phyloP scores from a whole-genome alignment of 306 rosid species.

The Castanea crenata region DNA sequence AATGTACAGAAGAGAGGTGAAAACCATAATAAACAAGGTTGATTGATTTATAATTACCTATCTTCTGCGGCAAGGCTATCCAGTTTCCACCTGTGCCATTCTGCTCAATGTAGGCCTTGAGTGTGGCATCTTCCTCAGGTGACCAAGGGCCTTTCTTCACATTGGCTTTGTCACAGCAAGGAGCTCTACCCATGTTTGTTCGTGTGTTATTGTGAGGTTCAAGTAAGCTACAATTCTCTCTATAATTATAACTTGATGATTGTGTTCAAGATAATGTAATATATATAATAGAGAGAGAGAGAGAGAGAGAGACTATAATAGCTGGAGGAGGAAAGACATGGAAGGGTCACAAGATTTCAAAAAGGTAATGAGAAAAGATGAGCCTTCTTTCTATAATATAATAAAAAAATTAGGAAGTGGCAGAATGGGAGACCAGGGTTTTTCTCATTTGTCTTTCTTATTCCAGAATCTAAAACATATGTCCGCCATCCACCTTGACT shows the following conservation, averaged over 20 bases:
- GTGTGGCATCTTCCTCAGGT: conserved; percentile 94
- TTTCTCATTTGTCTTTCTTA: conserved; percentile 52
- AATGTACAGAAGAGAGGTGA: background rate
- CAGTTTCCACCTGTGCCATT: conserved; percentile 94
- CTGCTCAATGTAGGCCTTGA: conserved; percentile 81
- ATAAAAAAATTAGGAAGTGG: conserved; percentile 38
- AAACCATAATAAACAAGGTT: background rate
- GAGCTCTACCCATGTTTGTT: conserved; percentile 86
- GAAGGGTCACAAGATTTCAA: conserved; percentile 46
- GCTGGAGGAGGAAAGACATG: conserved; percentile 62
- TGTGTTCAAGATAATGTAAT: conserved; percentile 27
- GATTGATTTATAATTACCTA: conserved; percentile 40
- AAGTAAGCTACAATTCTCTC: conserved; percentile 23
- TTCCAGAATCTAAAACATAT: conserved; percentile 31
- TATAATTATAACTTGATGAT: conserved; percentile 27
- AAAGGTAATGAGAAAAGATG: conserved; percentile 46
- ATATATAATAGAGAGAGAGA: conserved; percentile 23
- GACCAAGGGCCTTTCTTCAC: conserved; percentile 99
- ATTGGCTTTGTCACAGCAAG: conserved; percentile 99
- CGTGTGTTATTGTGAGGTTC: conserved; percentile 16
- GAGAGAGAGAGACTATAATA: conserved; percentile 28
- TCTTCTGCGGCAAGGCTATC: conserved; percentile 95
- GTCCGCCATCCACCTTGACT: conserved; percentile 27
- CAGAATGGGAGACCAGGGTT: conserved; percentile 39
- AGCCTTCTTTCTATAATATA: conserved; percentile 35